These are phyloP conservation scores for Ceratocystis papillata DNA, from an alignment of 2,329 filamentous ascomycete genomes.

Conservation along the genomic window DNA sequence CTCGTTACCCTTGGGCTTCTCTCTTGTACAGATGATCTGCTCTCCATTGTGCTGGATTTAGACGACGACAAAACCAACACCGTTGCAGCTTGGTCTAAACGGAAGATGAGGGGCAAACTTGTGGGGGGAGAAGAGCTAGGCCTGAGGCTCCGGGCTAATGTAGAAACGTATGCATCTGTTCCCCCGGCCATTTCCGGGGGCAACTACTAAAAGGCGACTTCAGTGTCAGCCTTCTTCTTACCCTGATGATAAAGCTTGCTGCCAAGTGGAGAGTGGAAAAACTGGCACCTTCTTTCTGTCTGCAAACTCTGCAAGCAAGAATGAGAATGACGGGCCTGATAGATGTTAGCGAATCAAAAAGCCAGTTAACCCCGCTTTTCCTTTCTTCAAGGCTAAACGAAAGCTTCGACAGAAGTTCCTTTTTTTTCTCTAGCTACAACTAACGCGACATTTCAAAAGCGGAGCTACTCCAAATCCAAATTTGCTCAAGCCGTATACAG, in stretches of 20 bases:
- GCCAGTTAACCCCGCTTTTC: neutral
- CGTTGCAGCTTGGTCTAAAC: neutral
- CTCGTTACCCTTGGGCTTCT: neutral
- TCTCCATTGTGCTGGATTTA: neutral
- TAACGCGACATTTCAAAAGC: neutral
- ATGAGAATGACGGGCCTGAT: neutral
- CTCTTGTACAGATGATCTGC: neutral
- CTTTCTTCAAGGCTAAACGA: neutral
- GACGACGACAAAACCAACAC: neutral
- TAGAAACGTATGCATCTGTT: neutral
- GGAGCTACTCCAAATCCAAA: neutral
- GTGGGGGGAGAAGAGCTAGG: neutral
- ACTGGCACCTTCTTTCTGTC: neutral
- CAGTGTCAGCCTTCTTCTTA: neutral
- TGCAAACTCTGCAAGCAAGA: neutral
- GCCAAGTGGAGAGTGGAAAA: neutral
- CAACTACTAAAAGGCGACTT: neutral
- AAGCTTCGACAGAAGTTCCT: neutral
- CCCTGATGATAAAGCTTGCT: neutral
- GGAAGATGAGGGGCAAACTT: neutral
- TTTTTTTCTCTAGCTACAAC: neutral
- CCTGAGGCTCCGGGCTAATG: neutral
- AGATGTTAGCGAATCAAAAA: neutral
- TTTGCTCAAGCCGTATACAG: neutral
- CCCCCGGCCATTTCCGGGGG: neutral